Conservation (phyloP, 495 filamentous ascomycete species). For the Xeromyces bisporus region DNA sequence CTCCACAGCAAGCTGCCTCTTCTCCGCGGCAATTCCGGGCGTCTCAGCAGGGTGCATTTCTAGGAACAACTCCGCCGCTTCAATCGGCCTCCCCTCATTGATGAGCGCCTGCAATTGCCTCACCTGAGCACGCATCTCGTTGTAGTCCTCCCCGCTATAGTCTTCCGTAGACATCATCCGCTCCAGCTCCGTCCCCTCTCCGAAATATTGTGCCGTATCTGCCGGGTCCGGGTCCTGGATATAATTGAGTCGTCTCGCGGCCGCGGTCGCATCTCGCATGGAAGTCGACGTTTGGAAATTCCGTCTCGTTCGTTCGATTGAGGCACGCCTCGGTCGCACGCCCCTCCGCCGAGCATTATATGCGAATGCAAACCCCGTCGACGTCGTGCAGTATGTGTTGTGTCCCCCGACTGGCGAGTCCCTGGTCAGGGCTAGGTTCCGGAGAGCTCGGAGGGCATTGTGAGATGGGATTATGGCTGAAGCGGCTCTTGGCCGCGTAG, state of each 20-base stretch:
- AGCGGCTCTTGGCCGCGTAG: slow-evolving; percentile 11
- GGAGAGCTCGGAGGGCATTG: slow-evolving; percentile 29
- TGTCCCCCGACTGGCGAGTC: slow-evolving; percentile 15
- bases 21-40: slow-evolving; percentile 13
- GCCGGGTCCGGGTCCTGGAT: not conserved
- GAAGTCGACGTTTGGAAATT: slow-evolving; percentile 26
- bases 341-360: slow-evolving; percentile 28
- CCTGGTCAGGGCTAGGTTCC: slow-evolving; percentile 26
- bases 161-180: too few species aligned
- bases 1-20: slow-evolving; percentile 15
- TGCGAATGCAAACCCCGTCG: slow-evolving; percentile 26
- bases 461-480: slow-evolving; percentile 26
- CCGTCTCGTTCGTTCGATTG: slow-evolving; percentile 30
- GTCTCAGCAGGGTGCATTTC: slow-evolving; percentile 8
- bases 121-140: not conserved
- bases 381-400: slow-evolving; percentile 19
- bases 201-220: too few species aligned
- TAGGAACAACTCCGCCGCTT: slow-evolving; percentile 25
- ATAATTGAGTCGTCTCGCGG: slow-evolving; percentile 12
- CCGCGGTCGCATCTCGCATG: slow-evolving; percentile 27
- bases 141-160: too few species aligned
- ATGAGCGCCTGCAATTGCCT: slow-evolving; percentile 8
- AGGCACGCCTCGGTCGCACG: slow-evolving; percentile 4
- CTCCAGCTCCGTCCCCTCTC: too few species aligned
- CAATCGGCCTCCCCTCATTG: slow-evolving; percentile 12